A percentile compares a stretch with the other conserved stretches of the same genome.
These are phyloP conservation scores for Ziziphus jujuba DNA, from an alignment of 306 rosid genomes.

Conservation along the genomic window DNA sequence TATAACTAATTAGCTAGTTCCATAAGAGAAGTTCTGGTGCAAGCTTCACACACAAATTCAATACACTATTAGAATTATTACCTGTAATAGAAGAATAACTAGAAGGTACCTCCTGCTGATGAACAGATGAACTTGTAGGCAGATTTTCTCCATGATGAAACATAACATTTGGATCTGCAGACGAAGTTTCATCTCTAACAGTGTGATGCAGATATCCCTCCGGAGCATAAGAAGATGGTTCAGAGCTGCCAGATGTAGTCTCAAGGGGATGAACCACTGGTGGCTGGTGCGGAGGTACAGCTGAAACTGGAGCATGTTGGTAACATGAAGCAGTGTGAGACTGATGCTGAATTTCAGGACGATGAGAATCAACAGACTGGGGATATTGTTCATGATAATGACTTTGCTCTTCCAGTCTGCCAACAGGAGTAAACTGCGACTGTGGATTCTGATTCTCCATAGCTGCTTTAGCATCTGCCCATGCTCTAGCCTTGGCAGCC, in stretches of 20 bases:
- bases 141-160: slow-evolving; percentile 59
- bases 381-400: slow-evolving; percentile 75
- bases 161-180: slow-evolving; percentile 54
- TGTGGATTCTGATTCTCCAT: slow-evolving; percentile 76
- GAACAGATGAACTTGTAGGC: slow-evolving; percentile 68
- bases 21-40: slow-evolving; percentile 36
- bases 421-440: slow-evolving; percentile 56
- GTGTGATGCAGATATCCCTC: slow-evolving; percentile 53
- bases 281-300: slow-evolving; percentile 43
- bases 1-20: slow-evolving; percentile 35
- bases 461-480: slow-evolving; percentile 87
- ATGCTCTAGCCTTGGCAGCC: slow-evolving; percentile 96
- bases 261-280: slow-evolving; percentile 55
- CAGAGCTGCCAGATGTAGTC: slow-evolving; percentile 45
- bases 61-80: slow-evolving; percentile 62
- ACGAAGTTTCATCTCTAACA: slow-evolving; percentile 50
- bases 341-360: slow-evolving; percentile 62
- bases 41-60: slow-evolving; percentile 62
- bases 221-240: slow-evolving; percentile 49
- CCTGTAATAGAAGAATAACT: slow-evolving; percentile 99
- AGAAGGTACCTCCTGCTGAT: slow-evolving; percentile 99
- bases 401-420: slow-evolving; percentile 69
- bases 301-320: slow-evolving; percentile 68
- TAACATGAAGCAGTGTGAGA: slow-evolving; percentile 55
- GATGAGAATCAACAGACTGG: slow-evolving; percentile 47